These are phyloP conservation scores for Spencermartinsiella ligniputridi DNA, from an alignment of 1,139 yeast species.

Conservation along the genomic window DNA sequence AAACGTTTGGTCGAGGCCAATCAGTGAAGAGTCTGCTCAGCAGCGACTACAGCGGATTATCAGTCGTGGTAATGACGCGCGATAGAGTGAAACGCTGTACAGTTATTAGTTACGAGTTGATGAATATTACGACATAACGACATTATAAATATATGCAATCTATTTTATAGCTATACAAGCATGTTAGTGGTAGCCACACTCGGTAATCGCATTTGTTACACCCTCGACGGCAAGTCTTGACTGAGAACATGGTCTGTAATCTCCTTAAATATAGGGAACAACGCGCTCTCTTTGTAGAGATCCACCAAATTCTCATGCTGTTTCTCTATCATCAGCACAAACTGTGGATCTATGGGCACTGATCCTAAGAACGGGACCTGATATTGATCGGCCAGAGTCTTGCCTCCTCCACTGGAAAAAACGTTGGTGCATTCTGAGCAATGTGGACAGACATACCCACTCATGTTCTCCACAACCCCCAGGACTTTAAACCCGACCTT, in stretches of 20 bases:
- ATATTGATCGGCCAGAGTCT: slow-evolving; percentile 55
- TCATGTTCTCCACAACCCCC: slow-evolving; percentile 95
- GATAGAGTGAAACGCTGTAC: no score
- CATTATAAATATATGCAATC: no score
- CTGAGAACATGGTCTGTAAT: slow-evolving; percentile 31
- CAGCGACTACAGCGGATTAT: slow-evolving; percentile 1
- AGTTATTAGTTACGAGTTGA: no score
- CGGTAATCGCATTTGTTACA: no score
- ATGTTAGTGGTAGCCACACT: no score
- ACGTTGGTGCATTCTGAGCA: slow-evolving; percentile 85
- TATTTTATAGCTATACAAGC: no score
- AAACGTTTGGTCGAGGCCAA: not conserved
- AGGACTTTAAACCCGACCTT: slow-evolving; percentile 76
- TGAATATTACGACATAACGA: no score
- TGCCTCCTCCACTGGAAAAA: slow-evolving; percentile 94
- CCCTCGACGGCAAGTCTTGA: not conserved
- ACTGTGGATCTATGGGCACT: slow-evolving; percentile 89
- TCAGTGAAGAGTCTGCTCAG: slow-evolving; percentile 10
- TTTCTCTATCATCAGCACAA: slow-evolving; percentile 75
- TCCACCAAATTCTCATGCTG: slow-evolving; percentile 33
- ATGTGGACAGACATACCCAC: slow-evolving; percentile 92
- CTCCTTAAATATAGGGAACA: slow-evolving; percentile 46
- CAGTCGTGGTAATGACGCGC: no score
- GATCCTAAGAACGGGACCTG: slow-evolving; percentile 71
- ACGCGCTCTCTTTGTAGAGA: slow-evolving; percentile 37